These are phyloP conservation scores for Rutidosis leptorrhynchoides DNA, from an alignment of 129 eudicot genomes.

Conservation along the genomic window DNA sequence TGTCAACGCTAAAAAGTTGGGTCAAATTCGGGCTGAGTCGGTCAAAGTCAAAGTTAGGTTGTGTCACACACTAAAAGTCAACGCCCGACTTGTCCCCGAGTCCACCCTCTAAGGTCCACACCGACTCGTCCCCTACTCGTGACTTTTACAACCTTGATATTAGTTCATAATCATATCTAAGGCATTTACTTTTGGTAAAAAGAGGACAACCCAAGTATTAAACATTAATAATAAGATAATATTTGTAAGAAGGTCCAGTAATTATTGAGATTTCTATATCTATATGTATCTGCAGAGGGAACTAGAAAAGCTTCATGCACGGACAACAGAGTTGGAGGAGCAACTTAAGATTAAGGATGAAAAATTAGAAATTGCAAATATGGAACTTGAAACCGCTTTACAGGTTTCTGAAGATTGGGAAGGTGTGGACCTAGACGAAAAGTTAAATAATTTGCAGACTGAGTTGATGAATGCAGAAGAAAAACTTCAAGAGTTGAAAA, in stretches of 20 bases:
- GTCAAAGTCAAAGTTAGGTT: no score
- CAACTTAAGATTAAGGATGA: background rate
- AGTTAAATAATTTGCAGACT: background rate
- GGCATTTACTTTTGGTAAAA: no score
- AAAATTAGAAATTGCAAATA: background rate
- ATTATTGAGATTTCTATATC: background rate
- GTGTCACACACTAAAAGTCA: no score
- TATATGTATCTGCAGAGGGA: constrained; percentile 1
- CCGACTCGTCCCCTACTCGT: no score
- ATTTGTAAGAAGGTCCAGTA: background rate
- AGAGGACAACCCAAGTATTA: no score
- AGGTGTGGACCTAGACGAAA: background rate
- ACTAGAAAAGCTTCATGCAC: background rate
- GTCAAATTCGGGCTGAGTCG: no score
- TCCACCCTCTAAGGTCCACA: no score
- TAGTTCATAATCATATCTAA: no score
- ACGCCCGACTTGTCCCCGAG: no score
- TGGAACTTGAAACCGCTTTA: constrained; percentile 9
- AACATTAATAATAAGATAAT: background rate
- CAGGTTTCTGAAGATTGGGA: constrained; percentile 8
- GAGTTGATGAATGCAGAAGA: background rate
- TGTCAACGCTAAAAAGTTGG: no score
- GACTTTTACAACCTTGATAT: no score
- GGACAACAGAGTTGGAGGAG: constrained; percentile 5
- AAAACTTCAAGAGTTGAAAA: constrained; percentile 11